Evolutionary conservation across 2,329 filamentous ascomycete species (phyloP), one percentile per base, ranked within the genome.

Genomic region (Xylariaceae sp.): DNA sequence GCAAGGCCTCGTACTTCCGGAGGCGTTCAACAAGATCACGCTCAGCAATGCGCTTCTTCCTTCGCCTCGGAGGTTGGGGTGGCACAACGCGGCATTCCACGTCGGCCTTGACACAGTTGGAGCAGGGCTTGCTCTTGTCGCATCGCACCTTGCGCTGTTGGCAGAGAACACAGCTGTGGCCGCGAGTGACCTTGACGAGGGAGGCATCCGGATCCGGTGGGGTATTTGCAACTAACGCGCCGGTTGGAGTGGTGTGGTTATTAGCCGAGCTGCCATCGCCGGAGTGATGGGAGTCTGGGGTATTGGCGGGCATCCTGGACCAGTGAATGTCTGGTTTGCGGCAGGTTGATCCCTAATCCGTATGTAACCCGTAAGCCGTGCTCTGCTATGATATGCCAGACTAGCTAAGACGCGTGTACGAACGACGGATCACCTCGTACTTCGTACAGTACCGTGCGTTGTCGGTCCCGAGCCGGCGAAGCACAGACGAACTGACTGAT

Each of bases 141-240:
- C 88, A 91, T 61, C 86, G 86, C 48, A 91, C 82, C 72, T 91
- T 91, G 62, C 88, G 84, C 71, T 89, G 87, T 70, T 92, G 88
- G 69, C 89, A 93, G 17, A 86, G 78, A 11, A 90, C 80, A 68
- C 89, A 93, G 61, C 82, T 84, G 62, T 83, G 82, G 60, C 82
- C 82, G 53, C 82, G 77, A 45, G 82, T 84, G 65, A 85, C 73
- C 72, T 85, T 85, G 65, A 81, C 72, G 57, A 75, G 73, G 45
- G 77, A 75, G 56, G 76, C 68, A 61, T 82, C 80, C 57, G 64
- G 67, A 62, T 69, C 67, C 62, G 64, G 67, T 61, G 70, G 70
- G 64, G 71, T 65, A 58, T 69, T 63, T 66, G 66, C 63, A 63
- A 69, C 62, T 65, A 67, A 68, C 18, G 59, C 59, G 53, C 65